Evolutionary conservation across 2,329 filamentous ascomycete genomes (phyloP).

Genomic region (Penicillium sclerotigenum): DNA sequence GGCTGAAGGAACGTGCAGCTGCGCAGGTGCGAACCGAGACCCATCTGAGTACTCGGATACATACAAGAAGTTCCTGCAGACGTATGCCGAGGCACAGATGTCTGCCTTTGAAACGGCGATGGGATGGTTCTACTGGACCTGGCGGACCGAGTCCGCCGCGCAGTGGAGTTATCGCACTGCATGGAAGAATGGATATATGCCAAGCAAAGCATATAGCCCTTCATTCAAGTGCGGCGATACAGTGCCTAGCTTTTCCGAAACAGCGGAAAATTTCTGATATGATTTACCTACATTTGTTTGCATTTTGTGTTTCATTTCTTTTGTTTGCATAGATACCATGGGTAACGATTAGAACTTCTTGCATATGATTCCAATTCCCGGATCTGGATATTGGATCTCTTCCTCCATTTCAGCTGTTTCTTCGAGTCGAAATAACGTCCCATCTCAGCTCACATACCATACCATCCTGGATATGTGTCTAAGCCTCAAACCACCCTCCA

Average conservation of each 20-base stretch:
- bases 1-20: slow-evolving; percentile 64
- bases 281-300: slow-evolving; percentile 2
- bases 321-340: slow-evolving; percentile 9
- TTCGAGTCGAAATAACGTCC: slow-evolving; percentile 5
- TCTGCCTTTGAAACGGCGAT: slow-evolving; percentile 84
- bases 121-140: slow-evolving; percentile 99
- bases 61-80: slow-evolving; percentile 82
- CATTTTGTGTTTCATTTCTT: slow-evolving; percentile 6
- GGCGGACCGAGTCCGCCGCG: slow-evolving; percentile 79
- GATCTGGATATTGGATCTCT: background rate
- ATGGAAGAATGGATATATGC: slow-evolving; percentile 77
- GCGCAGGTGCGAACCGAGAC: slow-evolving; percentile 71
- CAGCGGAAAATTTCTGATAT: slow-evolving; percentile 44
- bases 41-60: slow-evolving; percentile 61
- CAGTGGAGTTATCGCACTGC: slow-evolving; percentile 71
- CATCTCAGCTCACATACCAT: background rate
- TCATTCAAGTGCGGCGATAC: slow-evolving; percentile 63
- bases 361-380: background rate
- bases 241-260: slow-evolving; percentile 45
- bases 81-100: slow-evolving; percentile 97
- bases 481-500: slow-evolving; percentile 73
- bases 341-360: background rate
- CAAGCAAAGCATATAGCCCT: slow-evolving; percentile 66
- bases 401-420: background rate
- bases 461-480: background rate